Evolutionary conservation across 441 rosid species (phyloP).

Genomic region (Syzygium syzygioides): DNA sequence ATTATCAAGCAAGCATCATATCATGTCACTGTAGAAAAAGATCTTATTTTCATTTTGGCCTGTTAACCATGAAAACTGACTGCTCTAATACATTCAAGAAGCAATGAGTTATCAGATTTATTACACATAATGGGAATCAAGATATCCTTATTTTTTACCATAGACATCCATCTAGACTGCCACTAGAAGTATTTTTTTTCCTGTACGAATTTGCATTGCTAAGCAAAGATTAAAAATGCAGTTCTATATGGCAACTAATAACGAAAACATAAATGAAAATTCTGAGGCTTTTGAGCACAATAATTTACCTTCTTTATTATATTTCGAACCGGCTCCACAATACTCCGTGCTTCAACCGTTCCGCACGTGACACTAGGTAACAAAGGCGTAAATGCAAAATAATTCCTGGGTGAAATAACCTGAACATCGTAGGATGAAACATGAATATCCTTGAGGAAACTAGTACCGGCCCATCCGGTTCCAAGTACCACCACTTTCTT

Average conservation of each 20-base stretch:
- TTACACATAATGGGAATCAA: neutral
- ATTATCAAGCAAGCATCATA: neutral
- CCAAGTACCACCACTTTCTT: slow-evolving; percentile 59
- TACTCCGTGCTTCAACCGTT: slow-evolving; percentile 85
- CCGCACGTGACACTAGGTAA: slow-evolving; percentile 77
- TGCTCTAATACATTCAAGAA: neutral
- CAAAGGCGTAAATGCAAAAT: slow-evolving; percentile 78
- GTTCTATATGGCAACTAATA: neutral
- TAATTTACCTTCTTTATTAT: slow-evolving; percentile 66
- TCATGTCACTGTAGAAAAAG: neutral
- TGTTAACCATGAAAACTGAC: neutral
- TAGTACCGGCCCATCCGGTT: slow-evolving; percentile 69
- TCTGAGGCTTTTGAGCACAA: neutral
- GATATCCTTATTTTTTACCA: neutral
- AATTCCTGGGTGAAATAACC: slow-evolving; percentile 87
- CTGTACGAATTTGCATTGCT: neutral
- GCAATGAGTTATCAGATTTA: neutral
- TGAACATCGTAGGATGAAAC: slow-evolving; percentile 62
- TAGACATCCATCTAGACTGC: neutral
- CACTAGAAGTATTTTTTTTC: neutral
- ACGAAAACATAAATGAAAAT: neutral
- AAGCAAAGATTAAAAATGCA: neutral
- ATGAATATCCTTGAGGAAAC: slow-evolving; percentile 78
- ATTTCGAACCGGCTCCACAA: slow-evolving; percentile 80
- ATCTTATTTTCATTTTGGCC: neutral